Evolutionary conservation across 2,329 filamentous ascomycete genomes (phyloP).

Genomic region (Pleurostoma richardsiae): DNA sequence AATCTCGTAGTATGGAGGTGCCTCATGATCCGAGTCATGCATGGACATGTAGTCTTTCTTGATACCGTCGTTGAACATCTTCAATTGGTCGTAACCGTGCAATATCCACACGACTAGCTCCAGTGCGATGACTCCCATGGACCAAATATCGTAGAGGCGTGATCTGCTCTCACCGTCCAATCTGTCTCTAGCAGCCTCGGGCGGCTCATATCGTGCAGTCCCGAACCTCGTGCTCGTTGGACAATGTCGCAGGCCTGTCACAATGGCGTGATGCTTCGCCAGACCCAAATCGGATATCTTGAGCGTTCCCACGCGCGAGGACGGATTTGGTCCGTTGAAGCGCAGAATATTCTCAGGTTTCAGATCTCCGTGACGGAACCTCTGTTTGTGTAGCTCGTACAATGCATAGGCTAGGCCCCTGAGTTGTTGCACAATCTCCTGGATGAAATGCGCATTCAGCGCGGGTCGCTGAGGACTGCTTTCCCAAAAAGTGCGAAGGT

Average conservation of each 20-base stretch:
- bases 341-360: not conserved
- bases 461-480: not conserved
- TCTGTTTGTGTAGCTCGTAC: not conserved
- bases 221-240: not conserved
- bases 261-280: not conserved
- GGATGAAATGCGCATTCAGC: not conserved
- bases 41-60: not conserved
- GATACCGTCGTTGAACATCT: not conserved
- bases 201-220: conserved; percentile 1
- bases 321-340: not conserved
- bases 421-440: not conserved
- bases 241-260: not conserved
- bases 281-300: conserved; percentile 11
- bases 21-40: too few relatives aligned
- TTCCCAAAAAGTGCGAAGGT: conserved; percentile 5
- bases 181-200: not conserved
- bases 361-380: conserved; percentile 1
- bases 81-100: conserved; percentile 8
- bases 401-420: conserved; percentile 3
- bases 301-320: not conserved
- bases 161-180: conserved; percentile 5
- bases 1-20: not conserved
- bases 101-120: conserved; percentile 22
- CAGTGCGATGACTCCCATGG: conserved; percentile 21
- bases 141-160: conserved; percentile 22